Conservation (phyloP, 2,329 filamentous ascomycete species). For the Emmonsiellopsis sp. region DNA sequence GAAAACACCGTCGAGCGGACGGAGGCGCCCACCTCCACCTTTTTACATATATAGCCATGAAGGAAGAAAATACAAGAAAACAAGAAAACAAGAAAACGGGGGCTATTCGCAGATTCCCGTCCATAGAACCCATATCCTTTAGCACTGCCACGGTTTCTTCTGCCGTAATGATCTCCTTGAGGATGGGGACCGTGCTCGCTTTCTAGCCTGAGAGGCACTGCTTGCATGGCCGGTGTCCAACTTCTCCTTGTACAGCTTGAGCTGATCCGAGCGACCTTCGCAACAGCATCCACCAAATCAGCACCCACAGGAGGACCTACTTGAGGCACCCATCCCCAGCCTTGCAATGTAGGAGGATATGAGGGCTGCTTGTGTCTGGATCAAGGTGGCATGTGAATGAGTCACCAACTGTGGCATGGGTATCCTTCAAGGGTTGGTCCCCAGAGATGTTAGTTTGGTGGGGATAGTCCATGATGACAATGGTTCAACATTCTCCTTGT, state of each 20-base stretch:
- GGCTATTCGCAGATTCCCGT: too few species aligned
- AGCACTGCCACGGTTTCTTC: background rate
- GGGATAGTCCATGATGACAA: background rate
- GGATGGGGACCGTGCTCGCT: background rate
- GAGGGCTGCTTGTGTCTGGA: background rate
- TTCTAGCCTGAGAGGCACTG: background rate
- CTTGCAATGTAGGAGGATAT: background rate
- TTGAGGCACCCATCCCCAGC: background rate
- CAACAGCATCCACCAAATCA: background rate
- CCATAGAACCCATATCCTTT: background rate
- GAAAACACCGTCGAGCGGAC: too few species aligned
- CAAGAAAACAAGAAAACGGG: background rate
- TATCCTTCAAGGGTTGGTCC: background rate
- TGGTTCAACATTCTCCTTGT: background rate
- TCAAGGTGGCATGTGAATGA: background rate
- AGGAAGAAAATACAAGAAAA: background rate
- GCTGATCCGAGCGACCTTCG: background rate
- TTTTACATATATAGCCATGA: too few species aligned
- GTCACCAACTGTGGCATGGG: background rate
- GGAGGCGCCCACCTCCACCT: too few species aligned
- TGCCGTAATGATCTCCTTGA: background rate
- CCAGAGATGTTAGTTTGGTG: background rate
- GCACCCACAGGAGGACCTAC: background rate
- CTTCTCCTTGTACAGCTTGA: background rate
- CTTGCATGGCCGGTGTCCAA: background rate